Percentiles rank a stretch among this genome's conserved stretches.
Evolutionary conservation across 805 yeast genomes (phyloP).

Genomic region (Candida endomychidarum): DNA sequence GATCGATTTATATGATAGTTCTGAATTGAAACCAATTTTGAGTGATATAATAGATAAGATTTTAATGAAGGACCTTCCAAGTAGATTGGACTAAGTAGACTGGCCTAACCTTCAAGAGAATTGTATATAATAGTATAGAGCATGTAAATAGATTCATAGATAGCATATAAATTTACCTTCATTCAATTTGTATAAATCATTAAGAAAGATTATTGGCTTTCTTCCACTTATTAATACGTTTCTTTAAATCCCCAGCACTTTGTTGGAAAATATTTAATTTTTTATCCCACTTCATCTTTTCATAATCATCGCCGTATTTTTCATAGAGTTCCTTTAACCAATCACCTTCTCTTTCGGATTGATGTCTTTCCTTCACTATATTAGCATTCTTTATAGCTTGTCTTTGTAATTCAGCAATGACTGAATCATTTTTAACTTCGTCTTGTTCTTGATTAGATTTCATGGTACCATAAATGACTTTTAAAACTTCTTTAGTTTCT

Average conservation of each 20-base stretch:
- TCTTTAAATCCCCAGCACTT: slow-evolving; percentile 77
- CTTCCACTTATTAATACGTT: slow-evolving; percentile 72
- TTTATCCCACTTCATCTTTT: slow-evolving; percentile 89
- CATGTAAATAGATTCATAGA: not conserved
- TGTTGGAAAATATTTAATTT: slow-evolving; percentile 82
- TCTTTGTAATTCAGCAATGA: slow-evolving; percentile 68
- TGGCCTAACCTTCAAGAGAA: too few species aligned
- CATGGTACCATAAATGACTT: slow-evolving; percentile 71
- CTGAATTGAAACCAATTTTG: slow-evolving; percentile 41
- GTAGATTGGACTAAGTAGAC: too few species aligned
- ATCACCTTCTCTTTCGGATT: slow-evolving; percentile 69
- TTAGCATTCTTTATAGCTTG: slow-evolving; percentile 45
- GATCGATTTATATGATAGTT: slow-evolving; percentile 33
- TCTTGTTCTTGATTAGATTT: slow-evolving; percentile 28
- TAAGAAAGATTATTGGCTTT: slow-evolving; percentile 31
- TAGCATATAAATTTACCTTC: too few species aligned
- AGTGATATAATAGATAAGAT: slow-evolving; percentile 34
- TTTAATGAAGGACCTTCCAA: slow-evolving; percentile 29
- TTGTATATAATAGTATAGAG: not conserved
- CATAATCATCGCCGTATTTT: slow-evolving; percentile 86
- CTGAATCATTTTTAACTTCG: slow-evolving; percentile 46
- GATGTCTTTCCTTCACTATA: slow-evolving; percentile 50
- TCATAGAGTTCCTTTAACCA: slow-evolving; percentile 67
- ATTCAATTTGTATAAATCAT: too few species aligned
- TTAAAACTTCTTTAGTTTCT: slow-evolving; percentile 59